A percentile compares a stretch with the other conserved stretches of the same genome.
Evolutionary conservation across 306 rosid genomes (phyloP).

Genomic region (Vigna unguiculata): DNA sequence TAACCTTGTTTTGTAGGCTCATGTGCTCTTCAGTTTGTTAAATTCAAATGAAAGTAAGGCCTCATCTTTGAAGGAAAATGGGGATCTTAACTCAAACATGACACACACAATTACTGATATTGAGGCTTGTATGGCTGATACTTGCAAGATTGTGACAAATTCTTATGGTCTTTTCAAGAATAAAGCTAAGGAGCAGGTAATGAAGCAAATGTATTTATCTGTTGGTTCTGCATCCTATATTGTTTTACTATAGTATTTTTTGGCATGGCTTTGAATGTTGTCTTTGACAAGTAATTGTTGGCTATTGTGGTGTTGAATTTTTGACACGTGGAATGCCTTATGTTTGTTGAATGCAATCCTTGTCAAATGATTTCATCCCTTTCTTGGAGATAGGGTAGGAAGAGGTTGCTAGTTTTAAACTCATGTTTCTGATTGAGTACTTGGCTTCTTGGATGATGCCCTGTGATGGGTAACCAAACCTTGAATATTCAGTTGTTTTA

Average conservation of each 20-base stretch:
- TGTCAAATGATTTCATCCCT: not conserved
- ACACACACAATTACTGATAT: slow-evolving; percentile 58
- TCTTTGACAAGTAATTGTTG: slow-evolving; percentile 7
- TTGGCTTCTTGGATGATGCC: slow-evolving; percentile 31
- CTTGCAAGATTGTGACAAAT: slow-evolving; percentile 77
- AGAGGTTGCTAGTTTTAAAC: not conserved
- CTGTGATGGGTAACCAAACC: slow-evolving; percentile 10
- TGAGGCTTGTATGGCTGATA: slow-evolving; percentile 71
- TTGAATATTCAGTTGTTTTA: slow-evolving; percentile 25
- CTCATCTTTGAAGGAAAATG: slow-evolving; percentile 50
- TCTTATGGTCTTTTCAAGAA: slow-evolving; percentile 81
- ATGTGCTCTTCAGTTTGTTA: slow-evolving; percentile 81
- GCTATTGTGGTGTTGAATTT: slow-evolving; percentile 30
- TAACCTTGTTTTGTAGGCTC: slow-evolving; percentile 71
- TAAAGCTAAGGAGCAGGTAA: slow-evolving; percentile 88
- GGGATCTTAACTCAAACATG: slow-evolving; percentile 46
- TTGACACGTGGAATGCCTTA: slow-evolving; percentile 8
- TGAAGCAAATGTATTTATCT: slow-evolving; percentile 27
- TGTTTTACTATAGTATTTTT: slow-evolving; percentile 10
- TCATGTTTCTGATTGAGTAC: not conserved
- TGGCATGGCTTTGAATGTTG: slow-evolving; percentile 15
- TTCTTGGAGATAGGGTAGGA: not conserved
- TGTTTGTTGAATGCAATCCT: not conserved
- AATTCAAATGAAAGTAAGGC: slow-evolving; percentile 53
- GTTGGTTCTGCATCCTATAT: slow-evolving; percentile 30